Evolutionary conservation across 306 rosid species (phyloP).

Genomic region (Senna siamea): DNA sequence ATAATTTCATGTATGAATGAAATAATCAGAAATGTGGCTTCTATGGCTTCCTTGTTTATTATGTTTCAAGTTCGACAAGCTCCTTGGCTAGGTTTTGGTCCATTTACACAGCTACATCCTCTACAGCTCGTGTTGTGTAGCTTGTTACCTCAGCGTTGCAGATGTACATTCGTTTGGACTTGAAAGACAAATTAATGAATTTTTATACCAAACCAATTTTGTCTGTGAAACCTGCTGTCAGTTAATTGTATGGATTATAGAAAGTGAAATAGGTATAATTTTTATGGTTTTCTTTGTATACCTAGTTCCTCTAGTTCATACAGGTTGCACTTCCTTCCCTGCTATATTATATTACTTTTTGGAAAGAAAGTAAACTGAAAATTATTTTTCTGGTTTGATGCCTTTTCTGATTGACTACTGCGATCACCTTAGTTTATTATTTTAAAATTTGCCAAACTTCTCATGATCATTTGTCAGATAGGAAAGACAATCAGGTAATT

Average conservation of each 20-base stretch:
- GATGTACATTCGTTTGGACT: slow-evolving; percentile 16
- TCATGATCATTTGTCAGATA: slow-evolving; percentile 16
- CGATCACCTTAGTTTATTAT: background rate
- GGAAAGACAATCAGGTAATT: slow-evolving; percentile 2
- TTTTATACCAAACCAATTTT: background rate
- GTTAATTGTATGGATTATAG: too few relatives aligned
- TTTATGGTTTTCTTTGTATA: slow-evolving; percentile 14
- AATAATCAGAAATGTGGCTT: slow-evolving; percentile 2
- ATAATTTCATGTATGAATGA: background rate
- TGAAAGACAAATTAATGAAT: slow-evolving; percentile 14
- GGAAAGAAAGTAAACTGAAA: too few relatives aligned
- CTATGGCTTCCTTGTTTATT: slow-evolving; percentile 17
- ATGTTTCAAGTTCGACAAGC: slow-evolving; percentile 2
- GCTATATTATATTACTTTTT: too few relatives aligned
- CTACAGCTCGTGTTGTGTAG: background rate
- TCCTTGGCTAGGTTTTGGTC: slow-evolving; percentile 4
- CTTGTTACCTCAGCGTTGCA: slow-evolving; percentile 7
- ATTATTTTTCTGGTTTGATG: slow-evolving; percentile 12
- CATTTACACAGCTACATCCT: background rate
- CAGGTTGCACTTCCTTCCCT: background rate
- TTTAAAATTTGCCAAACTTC: slow-evolving; percentile 34
- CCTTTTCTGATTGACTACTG: slow-evolving; percentile 17
- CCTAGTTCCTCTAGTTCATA: background rate
- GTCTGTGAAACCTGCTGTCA: background rate
- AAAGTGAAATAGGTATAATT: too few relatives aligned